Percentiles rank a stretch among this genome's conserved stretches.
Conservation (phyloP, 2,329 filamentous ascomycete genomes). For the Fusarium setosum region DNA sequence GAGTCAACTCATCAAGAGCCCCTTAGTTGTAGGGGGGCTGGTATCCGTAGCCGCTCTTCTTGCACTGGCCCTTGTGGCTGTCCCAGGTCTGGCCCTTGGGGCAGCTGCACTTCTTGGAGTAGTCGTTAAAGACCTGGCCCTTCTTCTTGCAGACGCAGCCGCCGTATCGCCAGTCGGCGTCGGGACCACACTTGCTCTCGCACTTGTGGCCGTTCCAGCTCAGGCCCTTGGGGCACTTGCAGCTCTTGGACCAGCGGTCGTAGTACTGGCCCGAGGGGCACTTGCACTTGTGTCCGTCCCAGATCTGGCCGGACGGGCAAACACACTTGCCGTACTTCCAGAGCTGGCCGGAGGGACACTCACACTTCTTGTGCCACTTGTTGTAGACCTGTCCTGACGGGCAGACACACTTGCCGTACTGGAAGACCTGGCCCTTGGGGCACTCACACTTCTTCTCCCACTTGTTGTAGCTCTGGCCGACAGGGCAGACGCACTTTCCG, state of each 20-base stretch:
- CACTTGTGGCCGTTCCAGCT: constrained; percentile 32
- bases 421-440: neutral
- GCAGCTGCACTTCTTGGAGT: constrained; percentile 27
- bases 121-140: constrained; percentile 26
- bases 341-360: constrained; percentile 1
- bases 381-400: neutral
- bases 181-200: constrained; percentile 27
- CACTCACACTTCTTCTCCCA: constrained; percentile 6
- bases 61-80: constrained; percentile 22
- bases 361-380: neutral
- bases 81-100: constrained; percentile 25
- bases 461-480: neutral
- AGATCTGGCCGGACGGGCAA: constrained; percentile 1
- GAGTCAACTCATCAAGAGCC: neutral
- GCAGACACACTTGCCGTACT: constrained; percentile 8
- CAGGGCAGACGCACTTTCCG: neutral
- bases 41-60: constrained; percentile 26
- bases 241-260: constrained; percentile 9
- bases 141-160: constrained; percentile 36
- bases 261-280: constrained; percentile 12
- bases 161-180: constrained; percentile 33
- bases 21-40: constrained; percentile 12
- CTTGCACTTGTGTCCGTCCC: neutral
- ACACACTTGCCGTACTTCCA: constrained; percentile 4
- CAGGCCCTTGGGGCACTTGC: constrained; percentile 34